Conservation (phyloP, 2,329 filamentous ascomycete species). For the Chrysoporthe cubensis region DNA sequence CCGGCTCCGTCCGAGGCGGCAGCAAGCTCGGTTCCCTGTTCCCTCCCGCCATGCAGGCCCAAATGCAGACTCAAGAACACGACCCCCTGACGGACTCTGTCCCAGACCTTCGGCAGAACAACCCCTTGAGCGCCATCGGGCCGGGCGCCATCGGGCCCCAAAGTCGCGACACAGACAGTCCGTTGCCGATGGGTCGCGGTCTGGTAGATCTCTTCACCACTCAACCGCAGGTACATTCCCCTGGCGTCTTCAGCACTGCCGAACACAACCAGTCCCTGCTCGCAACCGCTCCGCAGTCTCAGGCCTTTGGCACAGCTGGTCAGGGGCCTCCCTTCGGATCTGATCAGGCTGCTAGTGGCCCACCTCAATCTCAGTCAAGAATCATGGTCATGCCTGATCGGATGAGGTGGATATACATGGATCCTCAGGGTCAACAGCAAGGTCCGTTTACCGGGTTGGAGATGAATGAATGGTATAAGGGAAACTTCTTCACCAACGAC, state of each 20-base stretch:
- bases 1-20: slow-evolving; percentile 71
- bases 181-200: slow-evolving; percentile 56
- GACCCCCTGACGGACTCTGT: slow-evolving; percentile 60
- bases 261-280: slow-evolving; percentile 44
- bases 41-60: slow-evolving; percentile 85
- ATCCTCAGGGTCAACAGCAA: slow-evolving; percentile 89
- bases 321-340: slow-evolving; percentile 38
- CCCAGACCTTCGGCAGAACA: slow-evolving; percentile 63
- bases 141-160: slow-evolving; percentile 61
- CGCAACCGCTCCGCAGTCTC: slow-evolving; percentile 38
- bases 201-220: slow-evolving; percentile 60
- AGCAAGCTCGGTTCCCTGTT: slow-evolving; percentile 90
- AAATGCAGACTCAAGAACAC: slow-evolving; percentile 78
- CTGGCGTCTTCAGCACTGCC: slow-evolving; percentile 42
- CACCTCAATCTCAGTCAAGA: slow-evolving; percentile 71
- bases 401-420: slow-evolving; percentile 98
- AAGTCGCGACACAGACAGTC: slow-evolving; percentile 61
- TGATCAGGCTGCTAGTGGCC: slow-evolving; percentile 46
- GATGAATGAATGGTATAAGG: slow-evolving; percentile 99
- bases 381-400: slow-evolving; percentile 99
- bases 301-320: slow-evolving; percentile 37
- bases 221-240: slow-evolving; percentile 39
- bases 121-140: slow-evolving; percentile 70
- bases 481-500: slow-evolving; percentile 94
- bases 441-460: slow-evolving; percentile 95